Percentiles rank a stretch among this genome's conserved stretches.
phyloP scores from a whole-genome alignment of 257 asterid genomes.

The Echites panduratus region DNA sequence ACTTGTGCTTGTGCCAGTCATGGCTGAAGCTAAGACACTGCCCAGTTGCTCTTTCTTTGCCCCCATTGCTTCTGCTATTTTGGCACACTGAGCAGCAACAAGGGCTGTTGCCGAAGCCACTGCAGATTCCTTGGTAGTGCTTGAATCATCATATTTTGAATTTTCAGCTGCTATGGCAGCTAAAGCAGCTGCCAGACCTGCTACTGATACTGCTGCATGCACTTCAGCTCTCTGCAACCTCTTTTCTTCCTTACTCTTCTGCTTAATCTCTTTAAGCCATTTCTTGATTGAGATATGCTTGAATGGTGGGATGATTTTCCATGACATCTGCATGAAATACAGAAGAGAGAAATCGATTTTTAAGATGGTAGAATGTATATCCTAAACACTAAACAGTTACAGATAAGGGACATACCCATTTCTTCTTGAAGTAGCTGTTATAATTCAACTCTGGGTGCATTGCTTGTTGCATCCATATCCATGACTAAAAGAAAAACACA shows the following conservation, averaged over 20 bases:
- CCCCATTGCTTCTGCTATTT: constrained; percentile 95
- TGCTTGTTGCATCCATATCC: constrained; percentile 99
- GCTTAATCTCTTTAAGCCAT: constrained; percentile 81
- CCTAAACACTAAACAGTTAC: background rate
- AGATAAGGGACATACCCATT: constrained; percentile 54
- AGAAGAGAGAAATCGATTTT: too few relatives aligned
- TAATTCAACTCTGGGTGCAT: constrained; percentile 96
- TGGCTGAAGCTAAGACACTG: constrained; percentile 60
- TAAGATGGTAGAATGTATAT: background rate
- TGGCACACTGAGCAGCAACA: constrained; percentile 87
- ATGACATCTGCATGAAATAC: constrained; percentile 47
- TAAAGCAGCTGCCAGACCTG: constrained; percentile 87
- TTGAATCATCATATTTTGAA: constrained; percentile 26
- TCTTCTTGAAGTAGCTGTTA: constrained; percentile 62
- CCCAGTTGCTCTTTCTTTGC: constrained; percentile 76
- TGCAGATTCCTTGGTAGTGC: constrained; percentile 46
- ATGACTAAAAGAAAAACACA: constrained; percentile 43
- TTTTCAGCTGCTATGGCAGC: constrained; percentile 84
- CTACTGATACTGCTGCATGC: constrained; percentile 89
- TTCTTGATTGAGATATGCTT: constrained; percentile 65
- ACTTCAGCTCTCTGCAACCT: constrained; percentile 80
- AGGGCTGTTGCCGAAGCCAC: constrained; percentile 83
- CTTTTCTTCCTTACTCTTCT: constrained; percentile 63
- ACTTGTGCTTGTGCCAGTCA: constrained; percentile 46
- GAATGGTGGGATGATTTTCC: constrained; percentile 58